Base-by-base conservation (phyloP, 345 rosid species). In the Hevea brasiliensis region DNA sequence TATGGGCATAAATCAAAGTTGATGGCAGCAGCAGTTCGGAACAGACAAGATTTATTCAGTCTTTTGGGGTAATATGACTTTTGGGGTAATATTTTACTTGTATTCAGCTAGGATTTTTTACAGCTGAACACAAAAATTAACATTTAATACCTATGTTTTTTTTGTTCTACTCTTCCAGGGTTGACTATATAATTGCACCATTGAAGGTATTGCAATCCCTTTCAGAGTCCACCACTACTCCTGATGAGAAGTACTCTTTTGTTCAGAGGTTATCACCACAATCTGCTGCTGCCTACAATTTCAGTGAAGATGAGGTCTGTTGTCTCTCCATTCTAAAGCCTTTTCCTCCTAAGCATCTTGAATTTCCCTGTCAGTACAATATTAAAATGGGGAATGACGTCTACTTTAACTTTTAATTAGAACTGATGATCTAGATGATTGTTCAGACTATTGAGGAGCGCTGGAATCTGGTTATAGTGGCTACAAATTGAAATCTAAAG, bases 1-100 rank as follows among this genome's bases (percentile, higher is more conserved):
- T 86, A 90, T 65, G 97, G 98, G 59, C 81, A 92, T 74, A 95
- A 90, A 79, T 90, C 99, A 24, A 95, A 90, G 87, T 75, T 95
- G 79, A 94, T 92, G 96, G 98, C 98, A 45, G 98, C 99, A 72
- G 98, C 98, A 65, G 98, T 95, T 76, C 84, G 98, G 29, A 94
- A 95, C 95, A 95, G 89, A 78, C 97, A 92, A 79, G 97, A 92
- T 84, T 79, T 95, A 53, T 95, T 92, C 87, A 90, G 92, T 77
- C 90, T 95, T 81, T 77, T 95, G 78, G 98, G 98, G 99, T 92
- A 81, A 70, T 64, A 55, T 57, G 60, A 21, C 18, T 56, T 13
- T 14, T 8, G n/a, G n/a, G n/a, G n/a, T n/a, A n/a, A n/a, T n/a
- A n/a, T 11, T 17, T 47, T 23, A 24, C 7, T 4, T 10, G 0